Percentiles rank a stretch among this genome's conserved stretches.
phyloP scores from a whole-genome alignment of 2,329 filamentous ascomycete genomes.

The Cladosporium oxysporum region DNA sequence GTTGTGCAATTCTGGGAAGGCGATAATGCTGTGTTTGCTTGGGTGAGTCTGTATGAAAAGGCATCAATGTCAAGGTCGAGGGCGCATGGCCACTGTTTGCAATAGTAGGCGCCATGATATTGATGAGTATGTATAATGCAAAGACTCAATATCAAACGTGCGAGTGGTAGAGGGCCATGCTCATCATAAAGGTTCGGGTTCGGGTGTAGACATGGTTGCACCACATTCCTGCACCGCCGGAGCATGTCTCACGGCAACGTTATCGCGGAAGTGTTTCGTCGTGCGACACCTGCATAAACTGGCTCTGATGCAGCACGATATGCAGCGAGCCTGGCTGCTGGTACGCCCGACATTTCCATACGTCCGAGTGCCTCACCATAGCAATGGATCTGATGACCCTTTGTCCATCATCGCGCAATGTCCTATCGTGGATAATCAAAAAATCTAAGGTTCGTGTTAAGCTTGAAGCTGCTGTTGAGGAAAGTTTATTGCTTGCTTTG shows the following conservation, averaged over 20 bases:
- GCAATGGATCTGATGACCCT: neutral
- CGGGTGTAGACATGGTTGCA: neutral
- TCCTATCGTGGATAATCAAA: neutral
- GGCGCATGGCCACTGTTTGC: neutral
- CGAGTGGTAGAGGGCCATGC: neutral
- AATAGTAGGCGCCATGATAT: constrained; percentile 3
- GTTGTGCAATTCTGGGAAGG: neutral
- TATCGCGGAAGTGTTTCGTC: neutral
- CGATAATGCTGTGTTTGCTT: constrained; percentile 3
- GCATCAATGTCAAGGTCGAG: neutral
- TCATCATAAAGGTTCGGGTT: neutral
- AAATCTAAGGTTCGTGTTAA: neutral
- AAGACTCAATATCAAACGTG: neutral
- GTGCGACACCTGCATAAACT: neutral
- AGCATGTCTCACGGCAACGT: constrained; percentile 7
- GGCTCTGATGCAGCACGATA: neutral
- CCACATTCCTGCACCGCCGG: neutral
- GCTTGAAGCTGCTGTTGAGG: neutral
- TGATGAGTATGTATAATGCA: neutral
- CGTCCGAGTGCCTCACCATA: neutral
- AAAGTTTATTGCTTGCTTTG: neutral
- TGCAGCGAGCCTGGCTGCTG: neutral
- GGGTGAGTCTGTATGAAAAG: neutral
- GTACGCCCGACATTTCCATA: neutral
- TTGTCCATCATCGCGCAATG: neutral